Evolutionary conservation across 768 basidiomycete genomes (phyloP).

Genomic region (Lactarius sp.): DNA sequence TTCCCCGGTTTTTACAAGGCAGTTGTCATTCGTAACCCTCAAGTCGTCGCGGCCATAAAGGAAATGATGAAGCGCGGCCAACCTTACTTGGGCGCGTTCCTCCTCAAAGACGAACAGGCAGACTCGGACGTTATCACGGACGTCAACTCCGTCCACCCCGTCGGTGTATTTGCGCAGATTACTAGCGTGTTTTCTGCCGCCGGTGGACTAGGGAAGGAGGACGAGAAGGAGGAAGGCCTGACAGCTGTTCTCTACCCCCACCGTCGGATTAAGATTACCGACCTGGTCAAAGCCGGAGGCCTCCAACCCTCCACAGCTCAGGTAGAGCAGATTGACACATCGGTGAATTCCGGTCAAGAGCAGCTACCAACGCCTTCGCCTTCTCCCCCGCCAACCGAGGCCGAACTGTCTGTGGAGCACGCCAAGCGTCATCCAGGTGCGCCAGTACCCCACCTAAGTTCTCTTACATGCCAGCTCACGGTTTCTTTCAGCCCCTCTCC

Average conservation of each 20-base stretch:
- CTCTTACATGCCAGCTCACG: slow-evolving; percentile 12
- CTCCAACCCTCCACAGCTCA: slow-evolving; percentile 33
- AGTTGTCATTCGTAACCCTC: slow-evolving; percentile 86
- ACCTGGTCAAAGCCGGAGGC: slow-evolving; percentile 69
- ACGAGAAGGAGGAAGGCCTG: slow-evolving; percentile 80
- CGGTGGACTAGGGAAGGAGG: slow-evolving; percentile 53
- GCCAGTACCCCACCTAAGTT: not conserved
- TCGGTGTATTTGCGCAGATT: slow-evolving; percentile 96
- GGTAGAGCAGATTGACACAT: slow-evolving; percentile 32
- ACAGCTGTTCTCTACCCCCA: slow-evolving; percentile 95
- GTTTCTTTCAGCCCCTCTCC: slow-evolving; percentile 48
- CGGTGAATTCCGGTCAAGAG: slow-evolving; percentile 39
- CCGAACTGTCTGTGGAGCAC: slow-evolving; percentile 8
- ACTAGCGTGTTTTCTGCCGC: slow-evolving; percentile 82
- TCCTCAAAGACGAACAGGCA: slow-evolving; percentile 88
- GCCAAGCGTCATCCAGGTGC: slow-evolving; percentile 23
- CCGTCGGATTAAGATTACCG: slow-evolving; percentile 81
- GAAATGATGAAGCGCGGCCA: slow-evolving; percentile 97
- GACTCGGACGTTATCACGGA: slow-evolving; percentile 93
- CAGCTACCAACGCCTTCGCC: slow-evolving; percentile 45
- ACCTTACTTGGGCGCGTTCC: slow-evolving; percentile 94
- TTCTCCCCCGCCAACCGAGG: slow-evolving; percentile 27
- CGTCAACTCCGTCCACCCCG: slow-evolving; percentile 80
- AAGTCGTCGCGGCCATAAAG: slow-evolving; percentile 89
- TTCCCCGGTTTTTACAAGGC: slow-evolving; percentile 99